Evolutionary conservation across 2,329 filamentous ascomycete species (phyloP).

Genomic region (Meredithiella fracta): DNA sequence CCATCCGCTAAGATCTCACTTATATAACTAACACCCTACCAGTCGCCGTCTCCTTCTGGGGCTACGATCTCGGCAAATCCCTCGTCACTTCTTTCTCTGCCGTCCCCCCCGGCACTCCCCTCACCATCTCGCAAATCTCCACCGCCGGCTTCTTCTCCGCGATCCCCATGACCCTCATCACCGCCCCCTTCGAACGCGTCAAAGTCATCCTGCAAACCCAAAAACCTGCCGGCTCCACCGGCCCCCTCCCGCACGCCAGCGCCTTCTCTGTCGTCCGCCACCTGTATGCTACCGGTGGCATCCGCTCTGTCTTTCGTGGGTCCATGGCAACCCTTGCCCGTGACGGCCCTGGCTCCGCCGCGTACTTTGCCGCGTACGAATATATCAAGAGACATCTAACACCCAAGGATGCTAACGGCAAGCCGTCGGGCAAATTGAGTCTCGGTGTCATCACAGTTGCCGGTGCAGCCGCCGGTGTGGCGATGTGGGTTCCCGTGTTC

Average conservation of each 20-base stretch:
- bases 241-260: conserved; percentile 68
- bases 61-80: conserved; percentile 88
- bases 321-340: conserved; percentile 79
- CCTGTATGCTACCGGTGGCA: conserved; percentile 77
- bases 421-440: conserved; percentile 60
- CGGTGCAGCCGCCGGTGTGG: conserved; percentile 78
- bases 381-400: conserved; percentile 79
- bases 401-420: conserved; percentile 62
- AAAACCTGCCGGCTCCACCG: conserved; percentile 69
- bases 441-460: conserved; percentile 70
- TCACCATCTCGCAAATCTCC: conserved; percentile 74
- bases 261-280: conserved; percentile 82
- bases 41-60: conserved; percentile 63
- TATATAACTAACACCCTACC: not conserved
- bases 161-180: conserved; percentile 93
- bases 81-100: conserved; percentile 55
- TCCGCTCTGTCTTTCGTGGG: conserved; percentile 85
- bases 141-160: conserved; percentile 94
- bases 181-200: conserved; percentile 96
- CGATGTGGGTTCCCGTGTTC: conserved; percentile 99
- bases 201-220: conserved; percentile 98
- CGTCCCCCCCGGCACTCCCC: conserved; percentile 50
- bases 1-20: not conserved
- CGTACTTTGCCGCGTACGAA: conserved; percentile 96
- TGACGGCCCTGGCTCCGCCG: conserved; percentile 81